Percentiles rank a stretch among this genome's conserved stretches.
phyloP scores from a whole-genome alignment of 805 yeast genomes.

The Sporopachydermia quercuum region DNA sequence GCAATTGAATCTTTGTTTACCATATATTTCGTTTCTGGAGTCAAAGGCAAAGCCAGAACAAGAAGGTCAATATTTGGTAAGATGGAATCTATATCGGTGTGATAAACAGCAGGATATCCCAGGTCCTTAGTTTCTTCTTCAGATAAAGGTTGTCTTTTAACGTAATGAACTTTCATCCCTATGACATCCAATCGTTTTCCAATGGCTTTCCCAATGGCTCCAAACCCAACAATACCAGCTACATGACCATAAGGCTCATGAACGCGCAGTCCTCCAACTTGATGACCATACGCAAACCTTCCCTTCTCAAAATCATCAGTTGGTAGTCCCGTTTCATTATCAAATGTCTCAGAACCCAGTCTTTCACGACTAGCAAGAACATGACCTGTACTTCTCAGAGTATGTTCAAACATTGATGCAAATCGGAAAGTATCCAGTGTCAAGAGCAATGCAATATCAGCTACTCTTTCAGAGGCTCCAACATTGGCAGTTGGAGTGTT shows the following conservation, averaged over 20 bases:
- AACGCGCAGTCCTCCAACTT: slow-evolving; percentile 30
- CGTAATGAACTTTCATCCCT: slow-evolving; percentile 52
- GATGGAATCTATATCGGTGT: slow-evolving; percentile 28
- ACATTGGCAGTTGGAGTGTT: slow-evolving; percentile 36
- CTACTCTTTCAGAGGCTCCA: slow-evolving; percentile 50
- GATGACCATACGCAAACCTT: slow-evolving; percentile 26
- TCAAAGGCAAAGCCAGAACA: slow-evolving; percentile 54
- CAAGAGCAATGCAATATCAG: slow-evolving; percentile 51
- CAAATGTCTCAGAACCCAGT: slow-evolving; percentile 21
- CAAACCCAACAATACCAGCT: slow-evolving; percentile 60
- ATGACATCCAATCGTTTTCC: slow-evolving; percentile 40
- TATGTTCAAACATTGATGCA: slow-evolving; percentile 31
- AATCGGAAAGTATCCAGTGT: slow-evolving; percentile 46
- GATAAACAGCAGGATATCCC: slow-evolving; percentile 31
- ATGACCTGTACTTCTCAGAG: slow-evolving; percentile 25
- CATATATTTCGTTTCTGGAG: slow-evolving; percentile 39
- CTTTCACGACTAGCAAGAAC: slow-evolving; percentile 31
- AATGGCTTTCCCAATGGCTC: slow-evolving; percentile 54
- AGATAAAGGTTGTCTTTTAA: slow-evolving; percentile 35
- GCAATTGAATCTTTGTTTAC: slow-evolving; percentile 33
- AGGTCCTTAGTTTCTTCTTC: slow-evolving; percentile 21
- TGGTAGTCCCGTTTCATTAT: slow-evolving; percentile 10
- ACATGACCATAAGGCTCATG: slow-evolving; percentile 41
- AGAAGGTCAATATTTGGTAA: slow-evolving; percentile 35
- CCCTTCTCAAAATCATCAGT: slow-evolving; percentile 19